Evolutionary conservation across 768 basidiomycete species (phyloP).

Genomic region (Mycena pura): DNA sequence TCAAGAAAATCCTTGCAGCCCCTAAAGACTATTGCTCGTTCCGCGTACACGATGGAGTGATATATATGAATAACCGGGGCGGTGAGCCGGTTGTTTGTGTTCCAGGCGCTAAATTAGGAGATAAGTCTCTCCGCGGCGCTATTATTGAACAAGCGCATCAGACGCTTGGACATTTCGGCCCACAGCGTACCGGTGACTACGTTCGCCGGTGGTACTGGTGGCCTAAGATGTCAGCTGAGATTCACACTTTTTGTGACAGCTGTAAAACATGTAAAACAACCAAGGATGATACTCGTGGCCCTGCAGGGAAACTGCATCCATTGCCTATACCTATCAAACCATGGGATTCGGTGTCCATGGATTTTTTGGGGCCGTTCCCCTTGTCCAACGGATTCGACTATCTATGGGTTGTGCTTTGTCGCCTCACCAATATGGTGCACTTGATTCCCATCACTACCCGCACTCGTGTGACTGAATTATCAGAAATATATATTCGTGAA

Average conservation of each 20-base stretch:
- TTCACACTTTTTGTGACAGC: background rate
- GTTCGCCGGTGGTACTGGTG: background rate
- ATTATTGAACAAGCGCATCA: background rate
- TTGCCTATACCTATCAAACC: background rate
- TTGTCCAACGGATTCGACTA: background rate
- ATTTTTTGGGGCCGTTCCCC: background rate
- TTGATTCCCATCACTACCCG: background rate
- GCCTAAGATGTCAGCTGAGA: background rate
- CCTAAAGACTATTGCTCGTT: background rate
- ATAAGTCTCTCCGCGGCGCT: background rate
- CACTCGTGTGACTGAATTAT: background rate
- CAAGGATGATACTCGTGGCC: background rate
- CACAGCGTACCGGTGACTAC: background rate
- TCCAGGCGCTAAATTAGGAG: constrained; percentile 18
- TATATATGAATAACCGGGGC: constrained; percentile 4
- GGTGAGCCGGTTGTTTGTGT: constrained; percentile 28
- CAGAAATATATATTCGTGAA: background rate
- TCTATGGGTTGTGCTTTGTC: background rate
- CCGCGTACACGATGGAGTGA: background rate
- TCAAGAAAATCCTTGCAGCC: background rate
- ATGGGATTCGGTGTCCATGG: too few species aligned
- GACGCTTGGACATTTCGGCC: background rate
- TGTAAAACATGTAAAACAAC: background rate
- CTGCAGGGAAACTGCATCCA: background rate
- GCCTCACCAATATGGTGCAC: background rate